Conservation (phyloP, 768 basidiomycete genomes). For the Mycena galericulata region DNA sequence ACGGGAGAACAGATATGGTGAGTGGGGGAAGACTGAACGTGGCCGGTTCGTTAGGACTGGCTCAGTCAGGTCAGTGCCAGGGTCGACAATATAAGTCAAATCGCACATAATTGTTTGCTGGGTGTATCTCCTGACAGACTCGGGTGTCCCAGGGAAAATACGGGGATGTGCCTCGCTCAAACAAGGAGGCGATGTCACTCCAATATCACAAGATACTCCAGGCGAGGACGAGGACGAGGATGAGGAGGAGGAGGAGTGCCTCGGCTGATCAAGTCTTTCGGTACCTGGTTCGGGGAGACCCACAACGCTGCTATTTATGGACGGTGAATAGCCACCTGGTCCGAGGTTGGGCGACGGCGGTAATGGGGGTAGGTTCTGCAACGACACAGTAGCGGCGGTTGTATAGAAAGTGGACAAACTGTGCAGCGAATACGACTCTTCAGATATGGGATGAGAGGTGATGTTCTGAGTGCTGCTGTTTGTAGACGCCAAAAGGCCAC, state of each 20-base stretch:
- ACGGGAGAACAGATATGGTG: slow-evolving; percentile 19
- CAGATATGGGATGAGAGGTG: too few relatives aligned
- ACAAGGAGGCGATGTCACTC: background rate
- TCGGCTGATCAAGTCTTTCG: slow-evolving; percentile 15
- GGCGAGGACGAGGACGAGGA: too few relatives aligned
- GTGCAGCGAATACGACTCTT: too few relatives aligned
- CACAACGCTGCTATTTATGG: slow-evolving; percentile 18
- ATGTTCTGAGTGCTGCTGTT: too few relatives aligned
- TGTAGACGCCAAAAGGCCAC: too few relatives aligned
- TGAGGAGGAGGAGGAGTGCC: slow-evolving; percentile 17
- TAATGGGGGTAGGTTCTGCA: slow-evolving; percentile 12
- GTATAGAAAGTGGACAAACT: too few relatives aligned
- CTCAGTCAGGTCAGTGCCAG: background rate
- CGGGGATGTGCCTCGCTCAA: slow-evolving; percentile 18
- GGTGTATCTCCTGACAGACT: slow-evolving; percentile 12
- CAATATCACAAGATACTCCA: slow-evolving; percentile 12
- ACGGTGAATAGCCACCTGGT: slow-evolving; percentile 12
- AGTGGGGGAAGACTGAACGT: slow-evolving; percentile 17
- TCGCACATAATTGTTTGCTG: slow-evolving; percentile 11
- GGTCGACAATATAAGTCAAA: background rate
- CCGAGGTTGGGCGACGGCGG: slow-evolving; percentile 17
- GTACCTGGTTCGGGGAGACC: slow-evolving; percentile 12
- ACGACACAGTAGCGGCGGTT: too few relatives aligned
- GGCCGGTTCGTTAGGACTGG: slow-evolving; percentile 19
- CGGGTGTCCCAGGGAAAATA: slow-evolving; percentile 22